Base-by-base conservation (phyloP, 257 asterid genomes). In the Apocynum venetum region DNA sequence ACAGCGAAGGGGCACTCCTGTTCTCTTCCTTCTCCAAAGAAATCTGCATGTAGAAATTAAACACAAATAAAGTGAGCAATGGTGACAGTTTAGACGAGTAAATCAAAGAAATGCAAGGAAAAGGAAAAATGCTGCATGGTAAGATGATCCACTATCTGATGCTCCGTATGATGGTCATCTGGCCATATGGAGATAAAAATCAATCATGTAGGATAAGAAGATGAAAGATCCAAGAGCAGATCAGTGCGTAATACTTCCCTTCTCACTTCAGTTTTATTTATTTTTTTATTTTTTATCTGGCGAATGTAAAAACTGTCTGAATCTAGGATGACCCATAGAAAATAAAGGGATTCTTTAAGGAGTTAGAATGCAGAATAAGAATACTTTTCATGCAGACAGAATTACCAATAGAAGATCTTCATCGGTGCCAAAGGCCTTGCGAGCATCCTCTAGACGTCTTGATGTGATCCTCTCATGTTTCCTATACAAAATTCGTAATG, bases 381-480 rank as follows among this genome's bases (percentile, higher is more conserved):
- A 51, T 40, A 25, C 14, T 64, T 53, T 1, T 61, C 59, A 41
- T 25, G 74, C 20, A 77, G 15, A 53, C n/a, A 46, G 55, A 13
- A 63, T 89, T 90, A 95, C 98, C 97, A 95, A 89, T 47, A 95
- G 88, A 85, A 95, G 92, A 87, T 95, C 98, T 80, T 93, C 98
- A 87, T 95, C 98, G 19, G 98, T 95, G 63, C 98, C 98, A 80
- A 92, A 95, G 76, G 97, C 84, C 82, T 90, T 95, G 71, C 91
- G 96, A 40, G 98, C 95, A 80, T 86, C 91, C 65, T 93, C 97
- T 65, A 95, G 83, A 85, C 93, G 89, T 87, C 86, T 79, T 38
- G 93, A 88, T 43, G 87, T 78, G 80, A 94, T 83, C 84, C 85
- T 88, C 88, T 89, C 98, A 13, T 83, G 84, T 81, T 89, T 88